Evolutionary conservation across 768 basidiomycete genomes (phyloP).

Genomic region (Hygrophorus pudorinus): DNA sequence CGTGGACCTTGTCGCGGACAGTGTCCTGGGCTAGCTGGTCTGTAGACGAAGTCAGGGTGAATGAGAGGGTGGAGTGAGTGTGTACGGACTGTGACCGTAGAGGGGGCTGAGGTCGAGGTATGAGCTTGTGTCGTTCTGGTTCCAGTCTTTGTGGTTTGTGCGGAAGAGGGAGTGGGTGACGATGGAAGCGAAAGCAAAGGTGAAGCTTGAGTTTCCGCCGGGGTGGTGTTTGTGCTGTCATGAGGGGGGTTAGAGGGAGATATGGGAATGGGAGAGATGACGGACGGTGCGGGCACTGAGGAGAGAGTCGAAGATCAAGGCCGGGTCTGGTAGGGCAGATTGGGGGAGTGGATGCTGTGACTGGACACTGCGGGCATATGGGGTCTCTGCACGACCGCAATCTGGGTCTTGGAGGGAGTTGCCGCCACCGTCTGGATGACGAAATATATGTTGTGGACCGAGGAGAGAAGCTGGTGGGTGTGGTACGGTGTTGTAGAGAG

Average conservation of each 20-base stretch:
- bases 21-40: slow-evolving; percentile 28
- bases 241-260: slow-evolving; percentile 16
- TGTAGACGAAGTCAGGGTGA: slow-evolving; percentile 8
- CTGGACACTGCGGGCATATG: slow-evolving; percentile 46
- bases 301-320: slow-evolving; percentile 53
- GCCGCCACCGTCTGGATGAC: slow-evolving; percentile 38
- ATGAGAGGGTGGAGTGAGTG: background rate
- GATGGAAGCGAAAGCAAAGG: slow-evolving; percentile 59
- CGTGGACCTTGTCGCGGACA: slow-evolving; percentile 37
- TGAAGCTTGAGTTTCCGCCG: slow-evolving; percentile 49
- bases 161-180: slow-evolving; percentile 53
- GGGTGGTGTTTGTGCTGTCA: slow-evolving; percentile 34
- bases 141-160: slow-evolving; percentile 31
- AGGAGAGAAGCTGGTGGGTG: slow-evolving; percentile 32
- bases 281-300: slow-evolving; percentile 29
- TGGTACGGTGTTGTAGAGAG: slow-evolving; percentile 50
- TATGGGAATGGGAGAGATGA: slow-evolving; percentile 21
- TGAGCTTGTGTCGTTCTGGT: slow-evolving; percentile 41
- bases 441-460: slow-evolving; percentile 26
- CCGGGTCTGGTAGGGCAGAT: slow-evolving; percentile 43
- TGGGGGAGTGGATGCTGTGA: slow-evolving; percentile 29
- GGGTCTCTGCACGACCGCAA: slow-evolving; percentile 39
- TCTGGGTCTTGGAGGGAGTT: slow-evolving; percentile 37
- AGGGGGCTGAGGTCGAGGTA: slow-evolving; percentile 50
- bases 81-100: slow-evolving; percentile 41